These are phyloP conservation scores for Papilionanthe hybrid DNA, from an alignment of 116 monocot species.

Conservation along the genomic window DNA sequence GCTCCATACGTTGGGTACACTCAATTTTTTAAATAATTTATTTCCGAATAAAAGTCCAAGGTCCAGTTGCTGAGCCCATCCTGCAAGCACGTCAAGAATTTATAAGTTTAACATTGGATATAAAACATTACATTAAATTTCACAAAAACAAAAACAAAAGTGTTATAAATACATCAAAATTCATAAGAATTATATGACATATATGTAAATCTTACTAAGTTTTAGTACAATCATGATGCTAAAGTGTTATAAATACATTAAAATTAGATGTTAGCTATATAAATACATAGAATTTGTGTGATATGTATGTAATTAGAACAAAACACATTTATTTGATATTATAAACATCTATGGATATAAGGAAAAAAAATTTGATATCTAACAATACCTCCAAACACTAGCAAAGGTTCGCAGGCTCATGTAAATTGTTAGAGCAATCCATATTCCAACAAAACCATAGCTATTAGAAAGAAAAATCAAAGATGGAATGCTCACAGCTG, in stretches of 20 bases:
- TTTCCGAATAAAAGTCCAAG: slow-evolving; percentile 8
- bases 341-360: not conserved
- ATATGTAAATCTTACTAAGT: no score
- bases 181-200: no score
- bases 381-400: slow-evolving; percentile 63
- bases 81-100: not conserved
- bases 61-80: slow-evolving; percentile 15
- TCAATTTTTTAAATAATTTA: not conserved
- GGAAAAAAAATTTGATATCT: not conserved
- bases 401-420: slow-evolving; percentile 58
- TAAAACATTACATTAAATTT: no score
- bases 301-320: no score
- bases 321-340: not conserved
- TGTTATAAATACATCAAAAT: no score
- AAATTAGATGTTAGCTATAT: no score
- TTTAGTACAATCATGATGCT: no score
- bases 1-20: no score
- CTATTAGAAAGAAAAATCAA: slow-evolving; percentile 46
- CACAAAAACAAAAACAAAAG: no score
- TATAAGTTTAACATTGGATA: not conserved
- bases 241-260: no score
- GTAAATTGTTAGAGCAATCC: slow-evolving; percentile 66
- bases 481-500: slow-evolving; percentile 48
- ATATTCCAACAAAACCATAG: slow-evolving; percentile 62
- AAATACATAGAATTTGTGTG: no score